phyloP scores from a whole-genome alignment of 176 grass and related monocot genomes.

The Canna indica region DNA sequence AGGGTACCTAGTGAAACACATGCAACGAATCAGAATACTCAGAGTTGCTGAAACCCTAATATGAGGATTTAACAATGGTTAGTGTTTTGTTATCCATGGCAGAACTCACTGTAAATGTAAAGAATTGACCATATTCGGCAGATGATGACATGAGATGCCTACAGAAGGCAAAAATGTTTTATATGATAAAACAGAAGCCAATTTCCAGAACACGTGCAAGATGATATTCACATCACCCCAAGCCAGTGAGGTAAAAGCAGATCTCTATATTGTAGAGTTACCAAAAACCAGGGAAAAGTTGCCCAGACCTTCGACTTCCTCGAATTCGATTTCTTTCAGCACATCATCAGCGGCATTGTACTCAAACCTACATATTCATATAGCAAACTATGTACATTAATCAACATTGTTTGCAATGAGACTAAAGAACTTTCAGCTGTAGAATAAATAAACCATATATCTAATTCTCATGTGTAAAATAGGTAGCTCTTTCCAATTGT shows the following conservation, averaged over 20 bases:
- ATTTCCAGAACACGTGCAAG: neutral
- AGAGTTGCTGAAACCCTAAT: neutral
- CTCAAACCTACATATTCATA: slow-evolving; percentile 55
- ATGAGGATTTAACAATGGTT: neutral
- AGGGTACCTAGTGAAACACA: neutral
- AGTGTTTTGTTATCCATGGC: too few relatives aligned
- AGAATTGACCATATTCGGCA: too few relatives aligned
- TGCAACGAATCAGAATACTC: neutral
- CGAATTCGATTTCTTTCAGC: slow-evolving; percentile 76
- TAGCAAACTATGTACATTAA: neutral
- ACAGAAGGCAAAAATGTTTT: neutral
- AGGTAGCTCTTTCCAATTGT: neutral
- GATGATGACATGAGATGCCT: too few relatives aligned
- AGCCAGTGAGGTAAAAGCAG: neutral
- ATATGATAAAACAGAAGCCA: neutral
- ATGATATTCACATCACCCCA: neutral
- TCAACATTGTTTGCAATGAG: neutral
- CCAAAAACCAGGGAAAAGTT: neutral
- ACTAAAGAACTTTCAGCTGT: neutral
- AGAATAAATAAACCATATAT: neutral
- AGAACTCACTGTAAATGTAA: too few relatives aligned
- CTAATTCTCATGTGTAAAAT: neutral
- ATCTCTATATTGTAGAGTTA: slow-evolving; percentile 2
- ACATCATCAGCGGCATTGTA: slow-evolving; percentile 77
- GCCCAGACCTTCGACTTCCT: slow-evolving; percentile 62